phyloP scores from a whole-genome alignment of 768 basidiomycete genomes.

The Collybia sordida region DNA sequence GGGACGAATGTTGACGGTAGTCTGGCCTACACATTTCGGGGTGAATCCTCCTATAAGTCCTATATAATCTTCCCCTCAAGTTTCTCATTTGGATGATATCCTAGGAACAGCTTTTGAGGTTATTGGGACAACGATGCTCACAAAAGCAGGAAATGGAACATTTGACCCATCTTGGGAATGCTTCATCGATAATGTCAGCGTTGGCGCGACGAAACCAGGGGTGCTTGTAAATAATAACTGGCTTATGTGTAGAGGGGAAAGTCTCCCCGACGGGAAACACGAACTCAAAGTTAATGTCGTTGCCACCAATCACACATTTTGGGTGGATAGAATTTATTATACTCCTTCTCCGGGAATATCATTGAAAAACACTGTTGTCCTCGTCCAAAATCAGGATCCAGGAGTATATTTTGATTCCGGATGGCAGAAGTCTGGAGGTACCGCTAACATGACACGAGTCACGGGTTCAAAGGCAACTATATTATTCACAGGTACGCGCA shows the following conservation, averaged over 20 bases:
- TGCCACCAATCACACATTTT: slow-evolving; percentile 21
- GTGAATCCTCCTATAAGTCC: not conserved
- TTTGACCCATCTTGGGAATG: slow-evolving; percentile 22
- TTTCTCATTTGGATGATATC: not conserved
- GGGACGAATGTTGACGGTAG: slow-evolving; percentile 1
- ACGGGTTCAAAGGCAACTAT: slow-evolving; percentile 14
- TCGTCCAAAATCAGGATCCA: slow-evolving; percentile 19
- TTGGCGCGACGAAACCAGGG: not conserved
- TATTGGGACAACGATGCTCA: slow-evolving; percentile 17
- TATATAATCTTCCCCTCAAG: not conserved
- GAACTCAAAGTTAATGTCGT: slow-evolving; percentile 22
- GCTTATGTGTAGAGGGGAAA: slow-evolving; percentile 14
- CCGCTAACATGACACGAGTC: slow-evolving; percentile 15
- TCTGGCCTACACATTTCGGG: not conserved
- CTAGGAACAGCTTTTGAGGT: slow-evolving; percentile 14
- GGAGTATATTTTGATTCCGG: slow-evolving; percentile 16
- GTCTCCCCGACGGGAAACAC: slow-evolving; percentile 19
- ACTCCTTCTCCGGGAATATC: slow-evolving; percentile 18
- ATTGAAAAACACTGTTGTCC: slow-evolving; percentile 14
- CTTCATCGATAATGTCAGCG: slow-evolving; percentile 19
- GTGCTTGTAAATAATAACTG: slow-evolving; percentile 14
- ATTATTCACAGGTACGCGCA: slow-evolving; percentile 21
- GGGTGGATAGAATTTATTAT: slow-evolving; percentile 26
- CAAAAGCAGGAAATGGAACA: not conserved
- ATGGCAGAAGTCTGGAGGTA: slow-evolving; percentile 18